Conservation (phyloP, 495 filamentous ascomycete species). For the Penicillium bialowiezense region DNA sequence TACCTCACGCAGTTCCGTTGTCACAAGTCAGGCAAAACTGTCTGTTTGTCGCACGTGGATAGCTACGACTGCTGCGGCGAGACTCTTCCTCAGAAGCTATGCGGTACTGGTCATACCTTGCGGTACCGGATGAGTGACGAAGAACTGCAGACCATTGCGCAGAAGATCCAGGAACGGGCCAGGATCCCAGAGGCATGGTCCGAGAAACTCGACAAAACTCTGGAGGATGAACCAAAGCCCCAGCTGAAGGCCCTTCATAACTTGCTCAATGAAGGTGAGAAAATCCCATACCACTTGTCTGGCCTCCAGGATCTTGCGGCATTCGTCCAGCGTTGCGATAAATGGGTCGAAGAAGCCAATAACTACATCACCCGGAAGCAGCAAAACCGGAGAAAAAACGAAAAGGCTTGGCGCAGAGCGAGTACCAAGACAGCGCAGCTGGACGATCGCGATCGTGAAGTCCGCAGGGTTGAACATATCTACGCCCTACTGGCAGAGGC, state of each 20-base stretch:
- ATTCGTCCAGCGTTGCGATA: slow-evolving; percentile 93
- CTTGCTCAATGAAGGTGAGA: slow-evolving; percentile 90
- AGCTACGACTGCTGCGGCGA: slow-evolving; percentile 74
- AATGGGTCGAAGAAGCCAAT: slow-evolving; percentile 96
- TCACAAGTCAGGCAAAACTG: slow-evolving; percentile 66
- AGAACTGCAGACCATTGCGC: slow-evolving; percentile 58
- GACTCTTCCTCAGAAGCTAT: slow-evolving; percentile 55
- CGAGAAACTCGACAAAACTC: slow-evolving; percentile 79
- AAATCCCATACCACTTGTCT: slow-evolving; percentile 89
- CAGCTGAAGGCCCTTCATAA: slow-evolving; percentile 81
- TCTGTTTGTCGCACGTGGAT: slow-evolving; percentile 78
- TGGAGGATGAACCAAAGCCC: slow-evolving; percentile 80
- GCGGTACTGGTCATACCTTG: slow-evolving; percentile 63
- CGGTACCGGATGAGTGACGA: slow-evolving; percentile 75
- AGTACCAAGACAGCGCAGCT: slow-evolving; percentile 75
- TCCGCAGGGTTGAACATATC: slow-evolving; percentile 88
- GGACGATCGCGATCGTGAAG: slow-evolving; percentile 85
- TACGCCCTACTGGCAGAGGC: slow-evolving; percentile 79
- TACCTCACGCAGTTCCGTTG: slow-evolving; percentile 92
- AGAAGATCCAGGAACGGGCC: slow-evolving; percentile 83
- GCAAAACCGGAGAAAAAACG: slow-evolving; percentile 96
- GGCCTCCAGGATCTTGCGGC: slow-evolving; percentile 77
- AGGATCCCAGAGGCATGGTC: slow-evolving; percentile 84
- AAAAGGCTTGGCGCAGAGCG: slow-evolving; percentile 82
- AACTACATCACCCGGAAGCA: slow-evolving; percentile 98